Conservation (phyloP, 2,329 filamentous ascomycete species). For the Aspergillus fumigatus region DNA sequence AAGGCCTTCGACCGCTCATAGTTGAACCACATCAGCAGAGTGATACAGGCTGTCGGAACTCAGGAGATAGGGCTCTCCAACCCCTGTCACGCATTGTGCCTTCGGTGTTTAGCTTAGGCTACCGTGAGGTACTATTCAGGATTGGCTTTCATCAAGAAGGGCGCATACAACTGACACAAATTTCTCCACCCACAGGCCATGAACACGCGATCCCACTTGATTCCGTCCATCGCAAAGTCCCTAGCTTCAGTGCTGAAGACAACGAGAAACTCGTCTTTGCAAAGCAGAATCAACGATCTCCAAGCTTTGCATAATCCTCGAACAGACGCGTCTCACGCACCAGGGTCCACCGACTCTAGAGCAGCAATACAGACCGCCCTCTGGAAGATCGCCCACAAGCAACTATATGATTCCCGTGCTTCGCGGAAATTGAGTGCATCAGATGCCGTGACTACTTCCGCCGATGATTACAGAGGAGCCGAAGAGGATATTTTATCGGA, state of each 20-base stretch:
- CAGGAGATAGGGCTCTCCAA: constrained; percentile 4
- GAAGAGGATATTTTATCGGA: constrained; percentile 4
- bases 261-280: constrained; percentile 11
- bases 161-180: background rate
- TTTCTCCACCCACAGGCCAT: constrained; percentile 24
- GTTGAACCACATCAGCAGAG: background rate
- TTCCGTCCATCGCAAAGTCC: constrained; percentile 33
- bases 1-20: constrained; percentile 22
- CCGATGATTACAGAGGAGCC: background rate
- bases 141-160: background rate
- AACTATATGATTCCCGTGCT: constrained; percentile 15
- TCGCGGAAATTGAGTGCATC: constrained; percentile 6
- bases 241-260: constrained; percentile 27
- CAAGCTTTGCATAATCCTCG: background rate
- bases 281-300: constrained; percentile 11
- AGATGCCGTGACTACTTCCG: background rate
- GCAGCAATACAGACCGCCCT: constrained; percentile 24
- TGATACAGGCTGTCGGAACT: background rate
- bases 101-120: constrained; percentile 25
- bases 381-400: constrained; percentile 30
- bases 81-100: constrained; percentile 25
- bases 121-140: constrained; percentile 25
- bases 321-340: background rate
- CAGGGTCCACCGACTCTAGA: constrained; percentile 6
- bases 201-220: constrained; percentile 30